Conservation (phyloP, 805 yeast species). For the Wickerhamiella siamensis region DNA sequence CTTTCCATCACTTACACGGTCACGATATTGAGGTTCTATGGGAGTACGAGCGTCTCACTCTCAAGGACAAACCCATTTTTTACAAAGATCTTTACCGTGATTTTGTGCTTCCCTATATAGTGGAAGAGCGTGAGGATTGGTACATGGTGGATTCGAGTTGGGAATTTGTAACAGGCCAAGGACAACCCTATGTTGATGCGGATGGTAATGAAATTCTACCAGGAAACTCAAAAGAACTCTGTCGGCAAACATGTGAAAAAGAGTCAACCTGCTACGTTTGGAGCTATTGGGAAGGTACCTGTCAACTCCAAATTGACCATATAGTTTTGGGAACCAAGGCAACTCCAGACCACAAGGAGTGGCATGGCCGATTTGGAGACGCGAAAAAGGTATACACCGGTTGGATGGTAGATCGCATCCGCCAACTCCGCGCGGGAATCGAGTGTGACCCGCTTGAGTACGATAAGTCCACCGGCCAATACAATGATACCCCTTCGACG, state of each 20-base stretch:
- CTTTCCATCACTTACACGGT: conserved; percentile 26
- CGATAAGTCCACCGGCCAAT: not conserved
- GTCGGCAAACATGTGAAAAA: conserved; percentile 8
- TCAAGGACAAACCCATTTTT: conserved; percentile 16
- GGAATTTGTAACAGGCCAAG: not conserved
- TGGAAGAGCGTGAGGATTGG: conserved; percentile 18
- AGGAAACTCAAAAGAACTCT: conserved; percentile 3
- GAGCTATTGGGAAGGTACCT: conserved; percentile 9
- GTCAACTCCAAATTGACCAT: conserved; percentile 4
- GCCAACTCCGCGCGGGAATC: conserved; percentile 14
- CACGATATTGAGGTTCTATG: conserved; percentile 23
- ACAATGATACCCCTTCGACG: not conserved
- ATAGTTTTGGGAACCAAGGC: conserved; percentile 11
- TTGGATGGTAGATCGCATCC: conserved; percentile 24
- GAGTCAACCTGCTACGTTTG: conserved; percentile 10
- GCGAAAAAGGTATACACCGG: conserved; percentile 16
- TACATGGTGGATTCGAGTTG: conserved; percentile 4
- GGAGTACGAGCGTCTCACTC: conserved; percentile 23
- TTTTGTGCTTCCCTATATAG: conserved; percentile 22
- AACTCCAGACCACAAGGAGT: conserved; percentile 7
- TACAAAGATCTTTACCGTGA: conserved; percentile 24
- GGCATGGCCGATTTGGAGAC: not conserved
- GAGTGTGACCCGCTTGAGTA: conserved; percentile 12
- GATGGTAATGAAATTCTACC: conserved; percentile 9
- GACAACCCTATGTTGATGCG: not conserved